Conservation (phyloP, 768 basidiomycete species). For the Boletales sp. region DNA sequence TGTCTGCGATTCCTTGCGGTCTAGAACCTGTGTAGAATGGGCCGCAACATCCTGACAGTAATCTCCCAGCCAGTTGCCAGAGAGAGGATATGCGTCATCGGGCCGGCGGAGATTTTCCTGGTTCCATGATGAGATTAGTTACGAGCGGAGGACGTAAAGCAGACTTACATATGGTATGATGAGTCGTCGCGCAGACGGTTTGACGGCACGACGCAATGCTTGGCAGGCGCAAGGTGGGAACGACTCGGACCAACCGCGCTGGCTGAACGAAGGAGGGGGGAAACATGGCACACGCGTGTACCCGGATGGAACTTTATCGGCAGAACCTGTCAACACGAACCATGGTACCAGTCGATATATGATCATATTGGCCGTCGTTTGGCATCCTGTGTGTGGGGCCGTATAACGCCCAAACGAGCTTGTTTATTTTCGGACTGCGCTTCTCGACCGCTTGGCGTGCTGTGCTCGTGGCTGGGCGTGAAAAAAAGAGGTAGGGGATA, state of each 20-base stretch:
- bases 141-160: too few relatives aligned
- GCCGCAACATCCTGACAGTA: constrained; percentile 3
- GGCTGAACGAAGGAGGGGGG: neutral
- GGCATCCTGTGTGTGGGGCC: constrained; percentile 22
- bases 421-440: constrained; percentile 14
- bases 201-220: constrained; percentile 2
- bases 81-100: neutral
- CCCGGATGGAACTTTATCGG: constrained; percentile 5
- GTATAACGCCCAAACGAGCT: constrained; percentile 5
- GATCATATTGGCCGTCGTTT: constrained; percentile 2
- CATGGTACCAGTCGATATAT: neutral
- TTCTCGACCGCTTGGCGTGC: constrained; percentile 17
- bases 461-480: constrained; percentile 8
- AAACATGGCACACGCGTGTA: neutral
- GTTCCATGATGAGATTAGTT: neutral
- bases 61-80: neutral
- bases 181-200: neutral
- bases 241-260: neutral
- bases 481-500: neutral
- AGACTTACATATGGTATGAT: neutral
- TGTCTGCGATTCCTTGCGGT: neutral
- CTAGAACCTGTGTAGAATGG: neutral
- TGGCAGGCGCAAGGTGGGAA: constrained; percentile 2
- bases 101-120: constrained; percentile 1
- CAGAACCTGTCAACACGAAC: neutral